Conservation (phyloP, 2,329 filamentous ascomycete species). For the Epichloe amarillans region DNA sequence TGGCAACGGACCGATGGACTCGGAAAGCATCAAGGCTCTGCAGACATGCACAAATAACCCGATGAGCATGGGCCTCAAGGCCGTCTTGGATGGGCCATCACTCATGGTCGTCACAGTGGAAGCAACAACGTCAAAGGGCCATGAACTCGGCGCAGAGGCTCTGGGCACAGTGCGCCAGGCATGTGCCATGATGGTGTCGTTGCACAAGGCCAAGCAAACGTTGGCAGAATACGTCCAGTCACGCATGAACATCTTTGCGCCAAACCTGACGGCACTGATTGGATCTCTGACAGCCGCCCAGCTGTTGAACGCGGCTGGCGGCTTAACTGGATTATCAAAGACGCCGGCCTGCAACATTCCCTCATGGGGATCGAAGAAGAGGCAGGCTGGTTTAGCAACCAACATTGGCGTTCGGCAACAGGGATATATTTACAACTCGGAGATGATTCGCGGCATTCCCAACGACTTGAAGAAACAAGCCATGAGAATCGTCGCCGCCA, state of each 20-base stretch:
- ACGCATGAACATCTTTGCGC: constrained; percentile 90
- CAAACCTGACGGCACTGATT: constrained; percentile 81
- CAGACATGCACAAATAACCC: constrained; percentile 68
- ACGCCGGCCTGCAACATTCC: constrained; percentile 88
- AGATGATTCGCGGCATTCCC: constrained; percentile 74
- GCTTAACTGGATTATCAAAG: constrained; percentile 76
- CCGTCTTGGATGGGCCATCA: constrained; percentile 75
- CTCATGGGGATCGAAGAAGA: constrained; percentile 81
- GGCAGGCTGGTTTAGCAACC: constrained; percentile 73
- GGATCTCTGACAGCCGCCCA: constrained; percentile 90
- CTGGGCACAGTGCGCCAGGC: constrained; percentile 61
- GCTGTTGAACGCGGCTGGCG: constrained; percentile 88
- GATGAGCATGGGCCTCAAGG: constrained; percentile 59
- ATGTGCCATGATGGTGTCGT: constrained; percentile 75
- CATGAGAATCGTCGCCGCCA: constrained; percentile 87
- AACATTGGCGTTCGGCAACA: constrained; percentile 86
- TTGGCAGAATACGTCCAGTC: constrained; percentile 93
- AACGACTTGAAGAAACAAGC: constrained; percentile 83
- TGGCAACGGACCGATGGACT: constrained; percentile 79
- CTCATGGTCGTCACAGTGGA: constrained; percentile 95
- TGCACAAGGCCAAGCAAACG: constrained; percentile 75
- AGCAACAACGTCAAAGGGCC: constrained; percentile 77
- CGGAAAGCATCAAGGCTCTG: constrained; percentile 64
- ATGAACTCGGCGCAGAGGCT: constrained; percentile 61
- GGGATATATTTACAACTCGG: constrained; percentile 85